phyloP scores from a whole-genome alignment of 257 asterid species.

The Nicotiana tomentosiformis region DNA sequence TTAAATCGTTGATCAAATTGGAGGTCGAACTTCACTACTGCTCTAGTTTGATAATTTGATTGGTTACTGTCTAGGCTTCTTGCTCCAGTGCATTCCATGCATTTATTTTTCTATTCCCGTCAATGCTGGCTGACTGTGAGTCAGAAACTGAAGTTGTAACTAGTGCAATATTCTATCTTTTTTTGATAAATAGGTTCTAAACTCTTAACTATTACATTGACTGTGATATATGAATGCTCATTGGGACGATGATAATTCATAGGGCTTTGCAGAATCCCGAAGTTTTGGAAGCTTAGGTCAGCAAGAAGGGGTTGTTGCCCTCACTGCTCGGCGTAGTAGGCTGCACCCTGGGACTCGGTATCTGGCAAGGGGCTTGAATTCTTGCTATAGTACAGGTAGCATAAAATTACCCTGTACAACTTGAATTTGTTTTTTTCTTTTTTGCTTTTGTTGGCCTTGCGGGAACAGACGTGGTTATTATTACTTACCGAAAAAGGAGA shows the following conservation, averaged over 20 bases:
- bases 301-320: slow-evolving; percentile 92
- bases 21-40: neutral
- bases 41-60: neutral
- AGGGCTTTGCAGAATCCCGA: slow-evolving; percentile 93
- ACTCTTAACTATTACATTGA: neutral
- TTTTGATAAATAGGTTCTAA: neutral
- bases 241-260: slow-evolving; percentile 33
- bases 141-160: neutral
- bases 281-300: slow-evolving; percentile 95
- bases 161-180: neutral
- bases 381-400: slow-evolving; percentile 92
- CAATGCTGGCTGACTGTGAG: neutral
- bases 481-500: neutral
- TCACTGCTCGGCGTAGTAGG: slow-evolving; percentile 95
- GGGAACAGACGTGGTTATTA: neutral
- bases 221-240: slow-evolving; percentile 18
- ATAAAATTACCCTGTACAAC: slow-evolving; percentile 1
- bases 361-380: slow-evolving; percentile 91
- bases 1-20: neutral
- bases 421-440: slow-evolving; percentile 8
- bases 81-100: slow-evolving; percentile 2
- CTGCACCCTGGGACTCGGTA: slow-evolving; percentile 99
- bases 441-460: slow-evolving; percentile 13
- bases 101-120: neutral
- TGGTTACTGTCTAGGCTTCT: neutral